Evolutionary conservation across 805 yeast species (phyloP).

Genomic region (Sungouiozyma ichnusensis): DNA sequence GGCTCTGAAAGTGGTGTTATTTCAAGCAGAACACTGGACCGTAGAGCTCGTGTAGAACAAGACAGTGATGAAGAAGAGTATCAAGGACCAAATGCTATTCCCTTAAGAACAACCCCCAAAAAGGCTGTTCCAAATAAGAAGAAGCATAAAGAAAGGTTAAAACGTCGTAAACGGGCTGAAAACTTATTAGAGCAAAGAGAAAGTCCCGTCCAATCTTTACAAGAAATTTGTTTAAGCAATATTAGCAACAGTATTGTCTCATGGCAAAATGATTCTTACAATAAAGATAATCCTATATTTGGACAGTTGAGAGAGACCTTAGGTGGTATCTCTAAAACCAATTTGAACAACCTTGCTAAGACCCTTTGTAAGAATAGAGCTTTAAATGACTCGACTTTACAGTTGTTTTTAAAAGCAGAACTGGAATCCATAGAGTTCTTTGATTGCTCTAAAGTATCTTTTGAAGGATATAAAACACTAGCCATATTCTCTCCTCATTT

Average conservation of each 20-base stretch:
- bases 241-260: constrained; percentile 36
- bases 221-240: constrained; percentile 68
- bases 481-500: constrained; percentile 73
- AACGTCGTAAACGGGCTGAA: constrained; percentile 71
- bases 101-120: not conserved
- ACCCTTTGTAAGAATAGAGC: constrained; percentile 79
- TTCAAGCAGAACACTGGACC: not conserved
- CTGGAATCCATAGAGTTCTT: constrained; percentile 58
- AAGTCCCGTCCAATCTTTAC: constrained; percentile 57
- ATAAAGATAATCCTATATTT: constrained; percentile 7
- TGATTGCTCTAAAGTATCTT: constrained; percentile 81
- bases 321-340: constrained; percentile 76
- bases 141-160: constrained; percentile 36
- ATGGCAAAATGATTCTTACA: constrained; percentile 14
- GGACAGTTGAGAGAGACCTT: constrained; percentile 44
- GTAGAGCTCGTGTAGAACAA: constrained; percentile 15
- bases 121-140: constrained; percentile 29
- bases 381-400: constrained; percentile 57
- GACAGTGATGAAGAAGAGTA: constrained; percentile 28
- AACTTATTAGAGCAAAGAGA: constrained; percentile 69
- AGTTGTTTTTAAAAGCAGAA: constrained; percentile 58
- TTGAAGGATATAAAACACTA: constrained; percentile 54
- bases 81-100: constrained; percentile 4
- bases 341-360: constrained; percentile 59
- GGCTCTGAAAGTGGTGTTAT: not conserved